Base-by-base conservation (phyloP, 495 filamentous ascomycete genomes). In the Neurospora sp. region DNA sequence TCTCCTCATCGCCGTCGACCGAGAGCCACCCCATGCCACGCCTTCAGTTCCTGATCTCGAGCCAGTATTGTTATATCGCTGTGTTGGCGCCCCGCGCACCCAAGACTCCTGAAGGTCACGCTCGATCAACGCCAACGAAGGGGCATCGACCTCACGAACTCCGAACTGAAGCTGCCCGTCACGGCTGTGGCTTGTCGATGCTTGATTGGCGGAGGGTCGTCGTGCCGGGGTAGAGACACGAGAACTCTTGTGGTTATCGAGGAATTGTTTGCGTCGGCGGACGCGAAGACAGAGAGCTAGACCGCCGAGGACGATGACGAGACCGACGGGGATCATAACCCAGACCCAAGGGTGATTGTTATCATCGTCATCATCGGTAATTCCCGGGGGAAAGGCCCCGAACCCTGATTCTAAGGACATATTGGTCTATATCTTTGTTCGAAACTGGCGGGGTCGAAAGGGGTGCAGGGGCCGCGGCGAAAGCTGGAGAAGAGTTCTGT, bases 81-180 rank as follows among this genome's bases (percentile, higher is more conserved):
- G 70, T 66, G 54, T 75, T 70, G 42, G 72, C 48, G 48, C 71
- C 54, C 71, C 77, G 40, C 73, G 76, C 71, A 45, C 77, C 77
- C 73, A 78, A 71, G 31, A 78, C 54, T 73, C 79, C 76, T 76
- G 76, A 73, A 73, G 77, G 73, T 71, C 80, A 42, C 70, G 78
- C 76, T 75, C 79, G 72, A 69, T 77, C 38, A 69, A 24, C 24
- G 69, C 54, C 31, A 66, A 66, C 40, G 66, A 69, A 71, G 54
- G 69, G 40, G 24, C 74, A 69, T 21, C 36, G 36, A 17, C 62
- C 54, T 66, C 54, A 36, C 15, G 54, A 8, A 66, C 54, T 66
- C 28, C 54, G 54, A 66, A 66, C 15, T 36, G 54, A 66, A 28
- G 24, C 28, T 66, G 54, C 54, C 54, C 28, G 54, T 66, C 54